phyloP scores from a whole-genome alignment of 257 asterid species.

The Plantago ovata region DNA sequence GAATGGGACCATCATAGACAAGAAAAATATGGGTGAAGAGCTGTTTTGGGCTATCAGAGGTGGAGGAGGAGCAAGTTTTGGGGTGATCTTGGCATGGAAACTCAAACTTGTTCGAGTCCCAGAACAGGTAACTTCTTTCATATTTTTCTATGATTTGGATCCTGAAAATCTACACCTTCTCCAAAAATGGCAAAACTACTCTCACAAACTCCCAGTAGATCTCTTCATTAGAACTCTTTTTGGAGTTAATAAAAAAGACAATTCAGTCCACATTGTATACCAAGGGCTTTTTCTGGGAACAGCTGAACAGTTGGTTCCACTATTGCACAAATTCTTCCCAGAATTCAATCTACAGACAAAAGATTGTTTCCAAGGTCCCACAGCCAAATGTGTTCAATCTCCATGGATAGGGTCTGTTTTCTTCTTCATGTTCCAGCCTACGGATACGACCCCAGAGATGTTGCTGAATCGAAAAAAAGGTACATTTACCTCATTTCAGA shows the following conservation, averaged over 20 bases:
- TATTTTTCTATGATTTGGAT: slow-evolving; percentile 12
- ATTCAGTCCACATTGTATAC: slow-evolving; percentile 8
- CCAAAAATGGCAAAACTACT: slow-evolving; percentile 27
- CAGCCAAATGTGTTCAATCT: slow-evolving; percentile 18
- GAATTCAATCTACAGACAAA: slow-evolving; percentile 17
- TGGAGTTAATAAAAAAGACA: background rate
- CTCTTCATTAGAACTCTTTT: slow-evolving; percentile 21
- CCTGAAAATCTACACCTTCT: slow-evolving; percentile 11
- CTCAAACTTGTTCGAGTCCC: slow-evolving; percentile 31
- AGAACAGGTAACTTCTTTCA: slow-evolving; percentile 18
- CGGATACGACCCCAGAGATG: background rate
- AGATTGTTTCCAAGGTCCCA: slow-evolving; percentile 20
- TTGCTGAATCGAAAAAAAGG: background rate
- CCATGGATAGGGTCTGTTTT: slow-evolving; percentile 26
- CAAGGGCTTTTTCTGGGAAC: slow-evolving; percentile 32
- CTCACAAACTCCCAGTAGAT: slow-evolving; percentile 16
- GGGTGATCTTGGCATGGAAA: slow-evolving; percentile 37
- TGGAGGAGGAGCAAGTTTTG: slow-evolving; percentile 30
- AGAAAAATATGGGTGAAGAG: slow-evolving; percentile 24
- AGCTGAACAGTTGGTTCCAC: slow-evolving; percentile 13
- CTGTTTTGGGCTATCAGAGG: slow-evolving; percentile 28
- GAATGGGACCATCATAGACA: slow-evolving; percentile 8
- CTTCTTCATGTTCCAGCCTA: slow-evolving; percentile 1
- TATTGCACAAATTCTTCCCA: slow-evolving; percentile 5
- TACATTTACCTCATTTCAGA: slow-evolving; percentile 2